Conservation (phyloP, 163 green algal genomes). For the Chlamydomonas reinhardtii region DNA sequence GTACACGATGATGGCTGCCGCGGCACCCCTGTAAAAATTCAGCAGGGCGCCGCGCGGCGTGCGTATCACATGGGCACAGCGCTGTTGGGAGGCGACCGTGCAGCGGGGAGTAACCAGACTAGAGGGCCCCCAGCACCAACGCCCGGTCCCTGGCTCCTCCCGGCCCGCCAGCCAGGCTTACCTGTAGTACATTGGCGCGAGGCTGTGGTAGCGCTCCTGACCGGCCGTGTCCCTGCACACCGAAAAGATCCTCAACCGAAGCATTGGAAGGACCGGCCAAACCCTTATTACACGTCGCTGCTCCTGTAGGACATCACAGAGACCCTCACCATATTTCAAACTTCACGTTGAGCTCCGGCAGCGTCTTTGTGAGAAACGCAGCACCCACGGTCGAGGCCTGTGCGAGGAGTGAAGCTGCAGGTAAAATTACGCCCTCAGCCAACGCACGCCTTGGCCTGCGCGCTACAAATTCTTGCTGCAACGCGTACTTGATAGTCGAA, state of each 20-base stretch:
- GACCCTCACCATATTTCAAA: constrained; percentile 97
- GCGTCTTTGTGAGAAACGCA: constrained; percentile 98
- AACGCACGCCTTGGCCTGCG: too few relatives aligned
- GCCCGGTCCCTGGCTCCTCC: not conserved
- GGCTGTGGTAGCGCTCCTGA: constrained; percentile 97
- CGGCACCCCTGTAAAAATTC: constrained; percentile 80
- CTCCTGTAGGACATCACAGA: too few relatives aligned
- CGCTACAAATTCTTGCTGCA: not conserved
- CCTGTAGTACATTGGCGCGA: constrained; percentile 99
- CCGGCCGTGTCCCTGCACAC: constrained; percentile 92
- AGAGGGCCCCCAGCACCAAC: too few relatives aligned
- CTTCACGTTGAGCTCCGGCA: constrained; percentile 97
- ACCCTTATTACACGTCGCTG: not conserved
- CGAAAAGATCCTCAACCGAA: constrained; percentile 13
- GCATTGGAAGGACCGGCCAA: constrained; percentile 8
- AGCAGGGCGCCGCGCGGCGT: not conserved
- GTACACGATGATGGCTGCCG: constrained; percentile 97
- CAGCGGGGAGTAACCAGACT: too few relatives aligned
- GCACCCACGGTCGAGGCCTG: constrained; percentile 98
- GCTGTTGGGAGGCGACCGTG: not conserved
- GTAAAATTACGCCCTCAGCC: not conserved
- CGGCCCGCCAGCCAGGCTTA: not conserved
- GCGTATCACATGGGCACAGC: not conserved
- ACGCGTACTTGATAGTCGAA: constrained; percentile 96
- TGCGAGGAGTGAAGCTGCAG: not conserved